Evolutionary conservation across 208 protist species (phyloP), one percentile per base, ranked within the genome.

Genomic region (Wallacemonas sp.): DNA sequence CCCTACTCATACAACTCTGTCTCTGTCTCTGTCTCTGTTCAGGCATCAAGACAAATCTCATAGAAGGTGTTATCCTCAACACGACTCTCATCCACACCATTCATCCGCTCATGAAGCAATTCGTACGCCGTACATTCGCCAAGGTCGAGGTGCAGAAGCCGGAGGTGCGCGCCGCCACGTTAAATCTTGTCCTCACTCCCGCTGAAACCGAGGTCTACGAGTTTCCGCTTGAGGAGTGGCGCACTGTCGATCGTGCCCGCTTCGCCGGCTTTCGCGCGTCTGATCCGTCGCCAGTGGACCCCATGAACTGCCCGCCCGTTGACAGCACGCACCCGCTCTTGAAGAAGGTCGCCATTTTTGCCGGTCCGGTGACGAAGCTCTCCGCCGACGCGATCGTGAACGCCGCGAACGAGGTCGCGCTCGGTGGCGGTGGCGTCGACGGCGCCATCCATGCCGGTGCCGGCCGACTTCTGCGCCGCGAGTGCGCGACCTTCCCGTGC

Each of bases 351-450:
- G 57, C 76, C 0, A 29, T 92, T 18, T 65, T 76, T 57, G 46
- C 36, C 18, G 84, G 88, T 10, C 71, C 77, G 1, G 79, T 88
- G 12, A 85, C 68, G n/a, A 50, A 83, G 5, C 55, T 95, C 29
- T 44, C 64, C 41, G 44, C 82, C 12, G 91, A 96, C 57, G 82
- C 82, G 5, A 91, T 94, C 52, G 91, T 96, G 22, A 96, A 96
- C 57, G 91, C 91, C 0, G 89, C 91, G 11, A 95, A 94, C 62
- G 76, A 73, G 49, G n/a, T 26, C 2, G 67, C 70, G 14, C 65
- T 81, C 22, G 85, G 85, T 38, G 92, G 92, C 20, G 86, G 86
- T 25, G 92, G 92, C 0, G 83, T 97, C 32, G 89, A 95, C 74
- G 88, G 89, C 0, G 86, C 80, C 0, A 91, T 97, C 33, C 91